These are phyloP conservation scores for Camelina sativa DNA, from an alignment of 345 rosid species.

Conservation along the genomic window DNA sequence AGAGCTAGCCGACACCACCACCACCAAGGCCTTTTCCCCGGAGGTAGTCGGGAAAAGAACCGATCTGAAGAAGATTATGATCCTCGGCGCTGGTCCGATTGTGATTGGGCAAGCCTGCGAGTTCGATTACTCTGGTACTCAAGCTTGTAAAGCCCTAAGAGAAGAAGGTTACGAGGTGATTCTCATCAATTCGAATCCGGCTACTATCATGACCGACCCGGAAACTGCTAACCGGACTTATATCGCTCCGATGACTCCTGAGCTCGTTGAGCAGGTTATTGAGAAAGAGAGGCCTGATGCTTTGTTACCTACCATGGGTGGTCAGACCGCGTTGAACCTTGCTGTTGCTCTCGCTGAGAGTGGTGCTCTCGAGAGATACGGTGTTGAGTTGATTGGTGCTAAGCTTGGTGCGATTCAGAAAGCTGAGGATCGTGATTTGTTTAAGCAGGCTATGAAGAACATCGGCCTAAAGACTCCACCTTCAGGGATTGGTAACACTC, in stretches of 20 bases:
- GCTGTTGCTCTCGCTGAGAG: constrained; percentile 89
- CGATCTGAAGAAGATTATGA: constrained; percentile 88
- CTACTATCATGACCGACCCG: constrained; percentile 98
- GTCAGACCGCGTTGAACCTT: constrained; percentile 92
- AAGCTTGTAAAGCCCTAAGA: constrained; percentile 86
- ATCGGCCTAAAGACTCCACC: constrained; percentile 94
- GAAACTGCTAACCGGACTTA: constrained; percentile 89
- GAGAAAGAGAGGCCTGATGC: constrained; percentile 90
- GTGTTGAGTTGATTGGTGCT: constrained; percentile 91
- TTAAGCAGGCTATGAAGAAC: constrained; percentile 86
- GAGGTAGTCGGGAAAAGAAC: constrained; percentile 60
- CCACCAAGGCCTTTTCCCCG: constrained; percentile 17
- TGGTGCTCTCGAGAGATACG: constrained; percentile 72
- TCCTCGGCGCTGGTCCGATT: constrained; percentile 96
- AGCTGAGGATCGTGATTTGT: constrained; percentile 90
- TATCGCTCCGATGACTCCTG: constrained; percentile 88
- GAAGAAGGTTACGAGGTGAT: constrained; percentile 92
- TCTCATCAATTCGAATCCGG: constrained; percentile 92
- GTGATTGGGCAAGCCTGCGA: constrained; percentile 99
- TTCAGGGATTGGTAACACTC: constrained; percentile 82
- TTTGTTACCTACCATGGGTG: constrained; percentile 94
- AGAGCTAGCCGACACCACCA: constrained; percentile 15
- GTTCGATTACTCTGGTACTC: constrained; percentile 98
- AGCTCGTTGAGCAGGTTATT: constrained; percentile 82
- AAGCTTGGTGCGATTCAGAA: constrained; percentile 90